Evolutionary conservation across 2,329 filamentous ascomycete species (phyloP), one percentile per base, ranked within the genome.

Genomic region (Elsinoe fawcettii): DNA sequence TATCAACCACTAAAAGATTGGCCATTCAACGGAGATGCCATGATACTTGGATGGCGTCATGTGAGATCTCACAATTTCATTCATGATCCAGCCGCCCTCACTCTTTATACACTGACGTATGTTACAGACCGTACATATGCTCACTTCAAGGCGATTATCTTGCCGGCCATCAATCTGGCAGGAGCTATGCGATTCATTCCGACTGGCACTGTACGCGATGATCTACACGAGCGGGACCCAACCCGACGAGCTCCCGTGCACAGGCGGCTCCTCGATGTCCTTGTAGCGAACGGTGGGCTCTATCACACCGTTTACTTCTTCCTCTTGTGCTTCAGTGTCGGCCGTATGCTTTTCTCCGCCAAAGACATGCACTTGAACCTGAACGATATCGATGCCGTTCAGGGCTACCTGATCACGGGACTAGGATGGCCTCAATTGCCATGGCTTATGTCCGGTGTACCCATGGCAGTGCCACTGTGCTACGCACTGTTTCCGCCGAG

Each of bases 31-130:
- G 79, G 37, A 74, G 75, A 1, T 73, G 79, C 3, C 78, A 79
- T 60, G 78, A 82, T 66, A 71, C 84, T 25, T 84, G 81, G 80
- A 84, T 84, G 80, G 75, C 80, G 5, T 80, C 81, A 0, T 84
- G 43, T 46, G 23, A 22, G 20, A n/a, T n/a, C n/a, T n/a, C n/a
- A n/a, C n/a, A n/a, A n/a, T n/a, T 46, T n/a, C n/a, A 12, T 32
- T 46, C 43, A 9, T 6, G 7, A 14, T n/a, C n/a, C 43, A 11
- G 9, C 8, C 5, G 8, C 9, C 6, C 8, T 18, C 7, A 8
- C 43, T 27, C 43, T n/a, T n/a, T n/a, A 14, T 6, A 5, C 23
- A 9, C 43, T 27, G 23, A 46, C 18, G 6, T 23, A 5, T 8
- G 5, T 27, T n/a, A n/a, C n/a, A 46, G 43, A 82, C 67, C 80